Base-by-base conservation (phyloP, 1,284 basidiomycete species). In the Naganishia cerealis region DNA sequence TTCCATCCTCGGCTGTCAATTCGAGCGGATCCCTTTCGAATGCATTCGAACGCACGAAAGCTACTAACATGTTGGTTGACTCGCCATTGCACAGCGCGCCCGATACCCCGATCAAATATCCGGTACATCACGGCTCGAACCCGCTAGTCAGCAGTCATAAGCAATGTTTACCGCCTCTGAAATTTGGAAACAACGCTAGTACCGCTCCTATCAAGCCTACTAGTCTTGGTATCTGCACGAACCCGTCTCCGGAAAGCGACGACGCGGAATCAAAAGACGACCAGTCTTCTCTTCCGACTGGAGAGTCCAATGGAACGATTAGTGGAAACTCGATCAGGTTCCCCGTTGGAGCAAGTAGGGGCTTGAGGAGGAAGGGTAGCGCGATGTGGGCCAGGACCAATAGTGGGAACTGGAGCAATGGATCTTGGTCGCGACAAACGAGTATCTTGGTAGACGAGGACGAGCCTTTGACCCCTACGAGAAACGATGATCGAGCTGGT, bases 301-400 rank as follows among this genome's bases (percentile, higher is more conserved):
- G 38, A 9, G 61, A 63, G 26, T 63, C 61, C 3, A 63, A 38
- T 24, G 61, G 61, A 53, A 63, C 61, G 10, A 63, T 63, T 50
- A 54, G 61, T 40, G 61, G 48, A 12, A 63, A 54, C 16, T 63
- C 61, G 15, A 52, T 24, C 38, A 63, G 53, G 39, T 63, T 53
- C 12, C 61, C 61, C 15, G 36, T 63, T 1, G 61, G 38, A 26
- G 24, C 24, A 16, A 52, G 48, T 10, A 71, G 77, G 16, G 80
- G 80, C 1, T 66, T 81, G 67, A 71, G 78, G n/a, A 67, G 79
- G 29, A 81, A 81, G 68, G 75, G 77, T 8, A 80, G 78, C 53
- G 70, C 74, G 13, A 75, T 80, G 76, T 80, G 78, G 67, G 67
- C 62, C 16, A 65, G 70, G 61, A 74, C 69, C 26, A 67, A 71